phyloP scores from a whole-genome alignment of 2,329 filamentous ascomycete species.

The Pseudopyricularia cyperi region DNA sequence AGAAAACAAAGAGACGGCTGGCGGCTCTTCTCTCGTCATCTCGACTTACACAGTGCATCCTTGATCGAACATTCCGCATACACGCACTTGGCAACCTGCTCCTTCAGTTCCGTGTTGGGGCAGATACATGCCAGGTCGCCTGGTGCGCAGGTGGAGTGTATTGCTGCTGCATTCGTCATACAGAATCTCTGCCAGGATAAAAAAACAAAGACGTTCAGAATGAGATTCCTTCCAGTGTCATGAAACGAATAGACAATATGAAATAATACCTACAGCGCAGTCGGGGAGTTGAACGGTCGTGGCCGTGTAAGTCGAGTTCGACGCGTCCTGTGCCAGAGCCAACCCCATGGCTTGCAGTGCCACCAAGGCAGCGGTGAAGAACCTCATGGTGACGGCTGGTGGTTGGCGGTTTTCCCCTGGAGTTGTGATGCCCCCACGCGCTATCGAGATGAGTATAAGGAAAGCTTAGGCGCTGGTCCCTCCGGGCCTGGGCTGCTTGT shows the following conservation, averaged over 20 bases:
- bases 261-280: neutral
- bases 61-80: neutral
- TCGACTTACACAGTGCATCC: neutral
- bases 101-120: neutral
- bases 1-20: no score
- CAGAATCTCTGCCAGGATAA: neutral
- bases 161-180: neutral
- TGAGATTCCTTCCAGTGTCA: neutral
- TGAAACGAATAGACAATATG: neutral
- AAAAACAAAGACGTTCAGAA: neutral
- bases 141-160: neutral
- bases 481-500: no score
- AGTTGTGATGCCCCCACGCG: neutral
- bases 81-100: neutral
- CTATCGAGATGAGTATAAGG: no score
- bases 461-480: no score
- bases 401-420: neutral
- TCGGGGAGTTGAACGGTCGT: neutral
- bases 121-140: neutral
- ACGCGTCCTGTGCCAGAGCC: neutral
- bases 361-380: neutral
- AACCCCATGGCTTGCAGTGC: neutral
- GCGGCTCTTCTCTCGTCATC: neutral
- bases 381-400: neutral
- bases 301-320: neutral